Percentiles rank a stretch among this genome's conserved stretches.
These are phyloP conservation scores for Flaveria ramosissima DNA, from an alignment of 129 eudicot species.

Conservation along the genomic window DNA sequence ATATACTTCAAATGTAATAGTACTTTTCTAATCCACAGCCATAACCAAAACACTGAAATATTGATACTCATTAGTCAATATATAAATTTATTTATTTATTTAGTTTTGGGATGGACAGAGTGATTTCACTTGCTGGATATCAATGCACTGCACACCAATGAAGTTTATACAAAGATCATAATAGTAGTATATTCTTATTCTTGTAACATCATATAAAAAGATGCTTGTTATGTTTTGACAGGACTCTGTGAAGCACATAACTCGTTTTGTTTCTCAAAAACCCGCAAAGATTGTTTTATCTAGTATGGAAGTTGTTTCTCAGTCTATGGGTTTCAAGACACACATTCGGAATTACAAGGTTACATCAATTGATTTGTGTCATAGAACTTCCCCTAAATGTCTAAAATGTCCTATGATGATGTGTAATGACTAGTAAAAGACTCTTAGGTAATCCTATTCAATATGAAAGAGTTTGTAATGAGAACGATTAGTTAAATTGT, in stretches of 20 bases:
- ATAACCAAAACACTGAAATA: conserved; percentile 8
- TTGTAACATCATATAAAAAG: background rate
- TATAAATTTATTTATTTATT: background rate
- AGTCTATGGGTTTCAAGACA: conserved; percentile 97
- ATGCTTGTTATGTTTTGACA: conserved; percentile 35
- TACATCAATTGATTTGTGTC: background rate
- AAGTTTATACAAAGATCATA: conserved; percentile 1
- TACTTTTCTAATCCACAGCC: background rate
- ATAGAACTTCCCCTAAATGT: conserved; percentile 16
- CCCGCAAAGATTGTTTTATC: conserved; percentile 91
- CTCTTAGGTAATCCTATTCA: conserved; percentile 2
- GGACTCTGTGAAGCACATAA: conserved; percentile 79
- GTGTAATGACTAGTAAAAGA: conserved; percentile 7
- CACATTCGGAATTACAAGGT: conserved; percentile 95
- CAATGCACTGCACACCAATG: background rate
- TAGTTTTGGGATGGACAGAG: background rate
- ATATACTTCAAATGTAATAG: background rate
- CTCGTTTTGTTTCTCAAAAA: conserved; percentile 85
- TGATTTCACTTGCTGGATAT: background rate
- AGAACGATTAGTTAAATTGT: conserved; percentile 14
- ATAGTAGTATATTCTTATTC: background rate
- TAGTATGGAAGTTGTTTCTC: conserved; percentile 96
- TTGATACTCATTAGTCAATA: background rate
- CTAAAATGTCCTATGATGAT: background rate
- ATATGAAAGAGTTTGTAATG: background rate